These are phyloP conservation scores for Aspergillus novoparasiticus DNA, from an alignment of 2,329 filamentous ascomycete species.

Conservation along the genomic window DNA sequence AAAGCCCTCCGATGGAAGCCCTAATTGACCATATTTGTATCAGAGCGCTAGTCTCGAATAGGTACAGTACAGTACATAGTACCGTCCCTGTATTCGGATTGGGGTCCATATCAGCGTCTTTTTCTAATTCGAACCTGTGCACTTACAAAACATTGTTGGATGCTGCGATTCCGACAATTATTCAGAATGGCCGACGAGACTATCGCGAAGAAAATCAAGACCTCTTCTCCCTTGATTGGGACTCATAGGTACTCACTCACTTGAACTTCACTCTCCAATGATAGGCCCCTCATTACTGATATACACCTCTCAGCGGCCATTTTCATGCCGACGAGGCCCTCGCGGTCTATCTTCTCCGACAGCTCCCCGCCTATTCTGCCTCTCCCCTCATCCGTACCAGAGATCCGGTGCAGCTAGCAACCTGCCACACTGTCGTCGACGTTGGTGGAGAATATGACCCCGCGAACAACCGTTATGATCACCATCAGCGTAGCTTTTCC, in stretches of 20 bases:
- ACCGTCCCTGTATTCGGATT: too few species aligned
- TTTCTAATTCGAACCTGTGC: not conserved
- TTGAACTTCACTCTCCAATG: slow-evolving; percentile 3
- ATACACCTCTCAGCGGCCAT: slow-evolving; percentile 65
- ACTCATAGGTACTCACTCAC: slow-evolving; percentile 71
- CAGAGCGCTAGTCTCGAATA: not conserved
- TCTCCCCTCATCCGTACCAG: slow-evolving; percentile 82
- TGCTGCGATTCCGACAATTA: slow-evolving; percentile 44
- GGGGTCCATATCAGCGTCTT: not conserved
- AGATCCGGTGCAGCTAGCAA: slow-evolving; percentile 74
- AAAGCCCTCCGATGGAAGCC: slow-evolving; percentile 17
- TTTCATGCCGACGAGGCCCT: slow-evolving; percentile 99
- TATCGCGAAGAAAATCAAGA: slow-evolving; percentile 82
- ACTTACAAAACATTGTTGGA: slow-evolving; percentile 18
- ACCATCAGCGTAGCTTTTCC: slow-evolving; percentile 91
- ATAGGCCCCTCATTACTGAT: slow-evolving; percentile 17
- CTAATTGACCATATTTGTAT: slow-evolving; percentile 7
- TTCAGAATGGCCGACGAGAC: slow-evolving; percentile 66
- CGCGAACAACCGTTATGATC: slow-evolving; percentile 78
- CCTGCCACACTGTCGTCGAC: slow-evolving; percentile 94
- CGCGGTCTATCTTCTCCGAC: slow-evolving; percentile 91
- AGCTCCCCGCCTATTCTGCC: slow-evolving; percentile 76
- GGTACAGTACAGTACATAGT: not conserved
- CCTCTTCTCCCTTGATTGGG: slow-evolving; percentile 71
- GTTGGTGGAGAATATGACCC: slow-evolving; percentile 95